These are phyloP conservation scores for Mantamonas sphyraenae DNA, from an alignment of 78 protist species.

Conservation along the genomic window DNA sequence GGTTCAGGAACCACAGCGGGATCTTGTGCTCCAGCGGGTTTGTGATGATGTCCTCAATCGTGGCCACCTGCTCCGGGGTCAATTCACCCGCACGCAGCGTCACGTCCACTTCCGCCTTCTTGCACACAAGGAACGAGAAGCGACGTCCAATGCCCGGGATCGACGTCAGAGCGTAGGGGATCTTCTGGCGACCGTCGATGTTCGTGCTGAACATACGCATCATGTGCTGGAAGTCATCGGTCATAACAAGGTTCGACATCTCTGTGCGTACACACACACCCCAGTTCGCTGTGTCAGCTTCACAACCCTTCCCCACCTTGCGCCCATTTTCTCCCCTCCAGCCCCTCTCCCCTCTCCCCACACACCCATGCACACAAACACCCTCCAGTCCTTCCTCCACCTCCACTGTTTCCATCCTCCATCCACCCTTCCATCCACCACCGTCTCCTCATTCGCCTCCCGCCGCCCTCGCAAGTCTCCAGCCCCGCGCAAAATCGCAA, in stretches of 20 bases:
- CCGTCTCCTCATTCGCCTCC: too few species aligned
- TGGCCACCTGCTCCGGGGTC: constrained; percentile 87
- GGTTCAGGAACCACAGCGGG: constrained; percentile 98
- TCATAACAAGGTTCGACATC: constrained; percentile 44
- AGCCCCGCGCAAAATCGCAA: too few species aligned
- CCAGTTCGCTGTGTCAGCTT: too few species aligned
- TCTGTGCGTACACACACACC: too few species aligned
- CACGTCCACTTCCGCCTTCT: constrained; percentile 92
- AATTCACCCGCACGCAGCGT: constrained; percentile 91
- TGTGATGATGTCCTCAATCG: constrained; percentile 83
- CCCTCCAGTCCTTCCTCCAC: too few species aligned
- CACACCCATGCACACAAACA: too few species aligned
- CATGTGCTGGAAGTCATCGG: constrained; percentile 85
- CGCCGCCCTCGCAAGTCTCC: too few species aligned
- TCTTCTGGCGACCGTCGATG: constrained; percentile 87
- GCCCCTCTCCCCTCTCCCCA: too few species aligned
- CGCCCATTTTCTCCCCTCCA: too few species aligned
- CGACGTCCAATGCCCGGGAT: constrained; percentile 98
- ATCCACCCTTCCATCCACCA: too few species aligned
- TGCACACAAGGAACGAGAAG: constrained; percentile 85
- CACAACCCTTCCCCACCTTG: too few species aligned
- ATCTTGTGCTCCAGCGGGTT: constrained; percentile 97
- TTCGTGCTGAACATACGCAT: constrained; percentile 97
- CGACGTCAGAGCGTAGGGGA: constrained; percentile 83
- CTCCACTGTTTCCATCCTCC: too few species aligned